Percentiles rank a stretch among this genome's conserved stretches.
Conservation (phyloP, 371 early-diverging fungal genomes). For the Circinella umbellata region DNA sequence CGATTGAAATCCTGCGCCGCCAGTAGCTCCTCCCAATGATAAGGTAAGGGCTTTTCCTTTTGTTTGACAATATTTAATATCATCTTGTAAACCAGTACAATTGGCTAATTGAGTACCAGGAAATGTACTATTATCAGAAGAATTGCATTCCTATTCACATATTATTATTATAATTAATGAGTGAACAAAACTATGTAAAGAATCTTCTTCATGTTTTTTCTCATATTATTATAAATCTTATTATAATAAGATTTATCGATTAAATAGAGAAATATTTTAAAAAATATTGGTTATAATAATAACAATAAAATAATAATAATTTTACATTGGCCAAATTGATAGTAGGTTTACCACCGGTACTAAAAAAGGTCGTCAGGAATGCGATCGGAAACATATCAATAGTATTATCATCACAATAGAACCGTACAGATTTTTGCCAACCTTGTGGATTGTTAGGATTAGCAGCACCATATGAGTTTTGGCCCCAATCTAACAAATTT, state of each 20-base stretch:
- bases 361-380: conserved; percentile 70
- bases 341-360: conserved; percentile 43
- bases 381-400: conserved; percentile 69
- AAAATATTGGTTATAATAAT: too few relatives aligned
- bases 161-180: too few relatives aligned
- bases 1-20: conserved; percentile 53
- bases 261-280: too few relatives aligned
- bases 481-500: conserved; percentile 49
- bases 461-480: conserved; percentile 56
- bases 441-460: conserved; percentile 30
- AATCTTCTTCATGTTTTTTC: too few relatives aligned
- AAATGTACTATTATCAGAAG: conserved; percentile 51
- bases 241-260: neutral
- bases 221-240: too few relatives aligned
- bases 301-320: too few relatives aligned
- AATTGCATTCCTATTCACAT: conserved; percentile 33
- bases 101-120: conserved; percentile 54
- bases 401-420: conserved; percentile 66
- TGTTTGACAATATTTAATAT: conserved; percentile 60
- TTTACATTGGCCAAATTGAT: conserved; percentile 69
- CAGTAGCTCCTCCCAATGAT: conserved; percentile 65
- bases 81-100: conserved; percentile 50
- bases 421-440: conserved; percentile 56
- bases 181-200: too few relatives aligned
- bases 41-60: conserved; percentile 59